Percentiles rank a stretch among this genome's conserved stretches.
phyloP scores from a whole-genome alignment of 768 basidiomycete species.

The Leccinum rimulosum region DNA sequence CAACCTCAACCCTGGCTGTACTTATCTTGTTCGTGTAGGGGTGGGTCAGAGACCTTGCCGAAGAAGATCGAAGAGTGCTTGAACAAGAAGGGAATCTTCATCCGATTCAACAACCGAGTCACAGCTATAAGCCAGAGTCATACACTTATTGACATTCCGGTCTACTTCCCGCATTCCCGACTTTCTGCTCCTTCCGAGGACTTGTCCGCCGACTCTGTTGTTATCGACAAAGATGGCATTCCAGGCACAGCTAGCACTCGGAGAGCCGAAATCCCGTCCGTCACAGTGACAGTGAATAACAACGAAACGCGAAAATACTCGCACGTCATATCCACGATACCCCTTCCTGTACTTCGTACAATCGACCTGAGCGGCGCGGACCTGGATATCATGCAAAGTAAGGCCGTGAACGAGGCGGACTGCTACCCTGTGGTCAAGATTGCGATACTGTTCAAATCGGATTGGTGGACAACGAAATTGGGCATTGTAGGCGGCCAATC shows the following conservation, averaged over 20 bases:
- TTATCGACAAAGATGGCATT: background rate
- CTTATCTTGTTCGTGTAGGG: background rate
- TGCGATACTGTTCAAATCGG: conserved; percentile 9
- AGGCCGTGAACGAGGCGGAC: background rate
- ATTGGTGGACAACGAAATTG: conserved; percentile 14
- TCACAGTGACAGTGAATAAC: conserved; percentile 9
- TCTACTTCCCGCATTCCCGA: background rate
- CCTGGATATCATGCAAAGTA: conserved; percentile 7
- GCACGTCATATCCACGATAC: conserved; percentile 10
- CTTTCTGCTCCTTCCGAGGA: background rate
- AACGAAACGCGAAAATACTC: conserved; percentile 8
- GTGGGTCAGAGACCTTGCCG: conserved; percentile 3
- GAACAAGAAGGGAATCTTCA: background rate
- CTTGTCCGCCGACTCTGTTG: background rate
- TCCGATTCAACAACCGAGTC: conserved; percentile 3
- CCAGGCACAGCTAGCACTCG: background rate
- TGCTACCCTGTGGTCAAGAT: conserved; percentile 1
- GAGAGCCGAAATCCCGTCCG: background rate
- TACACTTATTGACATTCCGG: background rate
- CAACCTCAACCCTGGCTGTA: background rate
- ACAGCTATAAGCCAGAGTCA: conserved; percentile 2
- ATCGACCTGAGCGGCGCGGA: conserved; percentile 7
- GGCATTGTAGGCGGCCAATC: conserved; percentile 12
- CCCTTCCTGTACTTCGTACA: conserved; percentile 5
- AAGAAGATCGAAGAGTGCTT: conserved; percentile 2